Evolutionary conservation across 2,329 filamentous ascomycete species (phyloP), one percentile per base, ranked within the genome.

Genomic region (Hypoxylon sp.): DNA sequence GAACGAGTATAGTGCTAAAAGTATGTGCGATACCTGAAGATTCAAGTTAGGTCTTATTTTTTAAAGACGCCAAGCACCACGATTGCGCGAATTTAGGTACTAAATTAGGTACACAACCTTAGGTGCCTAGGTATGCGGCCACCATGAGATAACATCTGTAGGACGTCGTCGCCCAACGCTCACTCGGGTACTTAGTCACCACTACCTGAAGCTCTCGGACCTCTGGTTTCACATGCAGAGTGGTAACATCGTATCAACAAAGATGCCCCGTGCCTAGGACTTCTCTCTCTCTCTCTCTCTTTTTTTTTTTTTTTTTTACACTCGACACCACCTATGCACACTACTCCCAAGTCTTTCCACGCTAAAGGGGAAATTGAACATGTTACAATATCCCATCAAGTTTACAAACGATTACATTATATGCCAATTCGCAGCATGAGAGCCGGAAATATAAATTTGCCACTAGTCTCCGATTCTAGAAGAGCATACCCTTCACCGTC

Each of bases 221-320:
- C 22, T 44, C 37, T 1, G 11, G 52, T 55, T 55, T 55, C 52
- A 55, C 13, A 55, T 31, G 26, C 37, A 55, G 42, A 13, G 8
- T 19, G 5, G 17, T 22, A 17, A 44, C 17, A 55, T 44, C 37
- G 17, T 14, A n/a, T 26, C 46, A 29, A 29, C 22, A 26, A 14
- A 31, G 22, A n/a, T 26, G 11, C 37, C 4, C 4, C 37, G n/a
- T 42, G 6, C 37, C 14, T 44, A 6, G 17, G 37, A 14, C 24
- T 44, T 39, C 19, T 35, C 13, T 31, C 17, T 8, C 24, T 10
- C 19, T 17, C 13, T 29, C 31, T 17, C 4, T 37, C 4, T 29
- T 17, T 19, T 29, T 44, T 17, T 13, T 22, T 22, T 8, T 37
- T 10, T 29, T 17, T 19, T 29, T 44, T 17, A 6, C 1, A 5